Base-by-base conservation (phyloP, 1,284 basidiomycete species). In the Serendipita sp. region DNA sequence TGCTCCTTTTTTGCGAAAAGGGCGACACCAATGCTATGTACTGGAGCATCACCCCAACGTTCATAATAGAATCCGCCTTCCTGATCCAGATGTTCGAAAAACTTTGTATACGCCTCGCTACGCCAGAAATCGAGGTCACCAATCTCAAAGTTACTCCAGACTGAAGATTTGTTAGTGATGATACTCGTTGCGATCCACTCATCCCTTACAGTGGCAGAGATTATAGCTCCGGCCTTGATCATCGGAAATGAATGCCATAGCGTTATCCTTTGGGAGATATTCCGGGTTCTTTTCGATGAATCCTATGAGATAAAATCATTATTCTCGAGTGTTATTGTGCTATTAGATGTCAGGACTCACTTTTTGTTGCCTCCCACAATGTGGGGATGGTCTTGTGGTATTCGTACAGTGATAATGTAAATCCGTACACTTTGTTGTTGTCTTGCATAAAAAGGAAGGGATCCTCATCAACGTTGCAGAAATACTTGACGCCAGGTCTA, bases 361-460 rank as follows among this genome's bases (percentile, higher is more conserved):
- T 76, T 70, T 79, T 79, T 22, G 85, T 83, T 26, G 79, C 75
- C 3, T 78, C 73, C 88, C 88, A 92, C 0, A 92, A 76, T 0
- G 85, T 85, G 3, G 82, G 79, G 50, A 91, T 86, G 0, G 89
- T 92, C 62, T 80, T 79, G 60, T 78, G 74, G 71, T 82, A 88
- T 71, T 92, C 90, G 72, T 84, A 86, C 71, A 91, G 76, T 0
- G 87, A 81, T 55, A 92, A 81, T 0, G 86, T 88, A 72, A 88
- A 91, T 3, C 79, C 82, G 66, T 87, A 87, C 4, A 80, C 75
- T 71, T 90, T 90, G 66, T 84, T 79, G 68, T 88, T 75, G 45
- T 87, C 78, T 69, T 86, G 77, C 87, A 91, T 87, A 71, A 79
- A 83, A 1, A 82, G 65, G 76, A 91, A 91, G 0, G 88, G 88